Percentiles rank a stretch among this genome's conserved stretches.
These are phyloP conservation scores for Cladosporium sp. DNA, from an alignment of 2,329 filamentous ascomycete genomes.

Conservation along the genomic window DNA sequence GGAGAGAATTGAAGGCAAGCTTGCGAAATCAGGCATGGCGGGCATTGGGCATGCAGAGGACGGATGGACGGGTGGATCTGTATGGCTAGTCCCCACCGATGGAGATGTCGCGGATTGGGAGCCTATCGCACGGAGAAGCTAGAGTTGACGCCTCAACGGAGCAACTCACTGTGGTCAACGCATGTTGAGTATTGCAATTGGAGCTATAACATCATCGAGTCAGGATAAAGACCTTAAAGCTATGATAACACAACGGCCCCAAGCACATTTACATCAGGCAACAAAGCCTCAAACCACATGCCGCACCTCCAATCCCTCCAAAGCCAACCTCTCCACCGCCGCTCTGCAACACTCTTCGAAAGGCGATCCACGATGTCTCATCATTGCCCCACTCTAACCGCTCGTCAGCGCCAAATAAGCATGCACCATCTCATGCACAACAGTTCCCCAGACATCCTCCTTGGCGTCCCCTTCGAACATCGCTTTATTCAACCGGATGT, in stretches of 20 bases:
- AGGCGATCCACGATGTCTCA: background rate
- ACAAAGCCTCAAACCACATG: background rate
- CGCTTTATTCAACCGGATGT: background rate
- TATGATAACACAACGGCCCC: background rate
- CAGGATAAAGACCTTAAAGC: background rate
- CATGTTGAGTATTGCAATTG: background rate
- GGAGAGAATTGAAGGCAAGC: background rate
- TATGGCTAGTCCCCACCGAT: background rate
- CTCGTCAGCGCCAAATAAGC: slow-evolving; percentile 21
- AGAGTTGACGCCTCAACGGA: background rate
- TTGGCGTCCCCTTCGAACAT: background rate
- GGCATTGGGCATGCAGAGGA: too few species aligned
- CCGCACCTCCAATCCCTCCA: background rate
- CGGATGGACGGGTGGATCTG: background rate
- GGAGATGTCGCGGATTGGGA: background rate
- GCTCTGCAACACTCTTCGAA: background rate
- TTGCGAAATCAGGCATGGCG: background rate
- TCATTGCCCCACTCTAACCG: background rate
- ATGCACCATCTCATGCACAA: slow-evolving; percentile 26
- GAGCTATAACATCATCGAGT: background rate
- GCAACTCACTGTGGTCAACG: background rate
- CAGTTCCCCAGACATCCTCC: slow-evolving; percentile 15
- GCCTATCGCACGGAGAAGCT: slow-evolving; percentile 1
- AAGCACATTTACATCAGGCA: too few species aligned
- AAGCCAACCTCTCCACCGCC: background rate